These are phyloP conservation scores for Paraurostyla sp. DNA, from an alignment of 73 alveolate species.

Conservation along the genomic window DNA sequence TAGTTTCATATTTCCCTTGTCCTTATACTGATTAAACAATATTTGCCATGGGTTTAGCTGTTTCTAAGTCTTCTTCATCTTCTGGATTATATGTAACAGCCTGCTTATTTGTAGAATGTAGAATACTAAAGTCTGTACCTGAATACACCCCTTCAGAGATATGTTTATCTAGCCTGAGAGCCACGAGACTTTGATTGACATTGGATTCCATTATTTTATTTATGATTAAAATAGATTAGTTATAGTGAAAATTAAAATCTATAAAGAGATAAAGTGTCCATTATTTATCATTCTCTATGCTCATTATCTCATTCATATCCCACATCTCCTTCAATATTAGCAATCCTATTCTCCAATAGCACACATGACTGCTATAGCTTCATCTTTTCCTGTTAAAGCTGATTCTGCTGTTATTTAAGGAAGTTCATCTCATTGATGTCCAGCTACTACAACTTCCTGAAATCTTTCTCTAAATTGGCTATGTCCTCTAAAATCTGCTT, in stretches of 20 bases:
- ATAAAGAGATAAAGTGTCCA: too few relatives aligned
- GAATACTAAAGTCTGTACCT: background rate
- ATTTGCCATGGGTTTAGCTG: background rate
- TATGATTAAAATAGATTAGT: too few relatives aligned
- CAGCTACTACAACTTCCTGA: conserved; percentile 38
- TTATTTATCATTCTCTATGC: too few relatives aligned
- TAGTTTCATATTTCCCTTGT: background rate
- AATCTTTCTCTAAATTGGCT: conserved; percentile 57
- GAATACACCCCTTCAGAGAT: background rate
- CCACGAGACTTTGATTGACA: too few relatives aligned
- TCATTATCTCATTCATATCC: conserved; percentile 57
- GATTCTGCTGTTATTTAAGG: conserved; percentile 56
- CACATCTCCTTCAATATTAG: conserved; percentile 65
- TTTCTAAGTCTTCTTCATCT: background rate
- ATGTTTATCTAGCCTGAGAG: conserved; percentile 1
- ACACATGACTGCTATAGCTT: conserved; percentile 57
- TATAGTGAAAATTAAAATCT: too few relatives aligned
- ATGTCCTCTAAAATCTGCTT: conserved; percentile 62
- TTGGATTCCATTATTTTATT: too few relatives aligned
- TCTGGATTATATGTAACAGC: background rate
- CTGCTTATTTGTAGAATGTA: background rate
- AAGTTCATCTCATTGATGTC: conserved; percentile 61
- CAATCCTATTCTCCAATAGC: conserved; percentile 52
- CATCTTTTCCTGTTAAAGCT: conserved; percentile 55
- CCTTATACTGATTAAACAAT: too few relatives aligned